phyloP scores from a whole-genome alignment of 345 rosid genomes.

The Pseudoturritis turrita region DNA sequence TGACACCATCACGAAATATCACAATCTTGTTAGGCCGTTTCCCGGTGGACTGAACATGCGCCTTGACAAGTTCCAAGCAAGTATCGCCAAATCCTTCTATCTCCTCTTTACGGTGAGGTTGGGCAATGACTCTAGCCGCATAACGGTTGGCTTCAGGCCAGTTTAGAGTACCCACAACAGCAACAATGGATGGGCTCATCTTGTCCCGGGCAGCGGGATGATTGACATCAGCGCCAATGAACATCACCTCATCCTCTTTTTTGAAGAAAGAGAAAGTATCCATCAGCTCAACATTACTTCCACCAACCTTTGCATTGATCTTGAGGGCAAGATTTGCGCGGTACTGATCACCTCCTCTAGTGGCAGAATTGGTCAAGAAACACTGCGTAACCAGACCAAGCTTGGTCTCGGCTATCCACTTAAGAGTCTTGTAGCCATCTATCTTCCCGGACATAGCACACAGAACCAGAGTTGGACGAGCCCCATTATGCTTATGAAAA shows the following conservation, averaged over 20 bases:
- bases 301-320: conserved; percentile 96
- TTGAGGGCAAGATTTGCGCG: conserved; percentile 73
- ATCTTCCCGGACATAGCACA: conserved; percentile 70
- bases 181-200: conserved; percentile 78
- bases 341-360: conserved; percentile 51
- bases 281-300: conserved; percentile 75
- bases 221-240: conserved; percentile 88
- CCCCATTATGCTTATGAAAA: conserved; percentile 4
- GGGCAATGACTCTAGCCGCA: conserved; percentile 68
- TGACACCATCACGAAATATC: conserved; percentile 86
- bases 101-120: conserved; percentile 56
- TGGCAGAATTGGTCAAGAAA: conserved; percentile 49
- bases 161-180: conserved; percentile 75
- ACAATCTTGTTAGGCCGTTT: conserved; percentile 58
- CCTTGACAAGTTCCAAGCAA: conserved; percentile 61
- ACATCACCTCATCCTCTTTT: conserved; percentile 58
- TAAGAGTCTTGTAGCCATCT: conserved; percentile 72
- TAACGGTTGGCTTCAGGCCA: conserved; percentile 91
- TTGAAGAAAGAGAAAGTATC: conserved; percentile 47
- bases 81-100: conserved; percentile 59
- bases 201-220: conserved; percentile 58
- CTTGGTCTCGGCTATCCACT: conserved; percentile 78
- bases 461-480: conserved; percentile 51
- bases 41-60: conserved; percentile 44
- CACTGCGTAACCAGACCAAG: conserved; percentile 86